Percentiles rank a stretch among this genome's conserved stretches.
phyloP scores from a whole-genome alignment of 1,139 yeast species.

The Meyerozyma smithsonii region DNA sequence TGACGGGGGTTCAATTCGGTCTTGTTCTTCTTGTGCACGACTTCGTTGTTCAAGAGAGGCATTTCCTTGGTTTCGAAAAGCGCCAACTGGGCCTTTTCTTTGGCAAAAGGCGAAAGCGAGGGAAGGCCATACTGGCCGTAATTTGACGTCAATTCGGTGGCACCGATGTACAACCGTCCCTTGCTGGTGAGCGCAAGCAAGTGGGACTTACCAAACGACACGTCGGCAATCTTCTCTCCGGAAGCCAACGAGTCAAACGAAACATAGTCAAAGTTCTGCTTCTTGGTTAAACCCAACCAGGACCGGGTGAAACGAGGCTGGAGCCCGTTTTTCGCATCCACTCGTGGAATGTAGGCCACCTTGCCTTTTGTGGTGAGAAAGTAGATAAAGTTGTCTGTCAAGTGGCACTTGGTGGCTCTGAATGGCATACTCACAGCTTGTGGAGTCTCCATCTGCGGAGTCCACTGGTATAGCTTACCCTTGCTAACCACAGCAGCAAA shows the following conservation, averaged over 20 bases:
- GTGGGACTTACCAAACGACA: constrained; percentile 64
- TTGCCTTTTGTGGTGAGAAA: constrained; percentile 52
- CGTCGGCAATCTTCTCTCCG: constrained; percentile 43
- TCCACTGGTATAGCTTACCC: constrained; percentile 73
- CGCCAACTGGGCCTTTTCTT: constrained; percentile 23
- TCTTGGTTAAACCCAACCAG: constrained; percentile 20
- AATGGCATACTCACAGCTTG: constrained; percentile 30
- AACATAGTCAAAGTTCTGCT: constrained; percentile 11
- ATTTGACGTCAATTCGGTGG: constrained; percentile 46
- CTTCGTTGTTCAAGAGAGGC: constrained; percentile 32
- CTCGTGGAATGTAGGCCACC: constrained; percentile 46
- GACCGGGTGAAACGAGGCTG: constrained; percentile 16
- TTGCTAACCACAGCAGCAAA: constrained; percentile 58
- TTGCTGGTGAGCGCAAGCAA: constrained; percentile 53
- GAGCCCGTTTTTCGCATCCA: constrained; percentile 15
- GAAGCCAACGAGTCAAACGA: constrained; percentile 1
- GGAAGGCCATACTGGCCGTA: constrained; percentile 88
- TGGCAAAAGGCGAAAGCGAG: constrained; percentile 55
- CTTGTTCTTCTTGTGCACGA: constrained; percentile 18
- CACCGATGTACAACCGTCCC: constrained; percentile 63
- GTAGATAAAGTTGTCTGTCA: constrained; percentile 56
- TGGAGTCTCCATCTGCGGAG: constrained; percentile 15
- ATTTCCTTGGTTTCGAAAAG: constrained; percentile 22
- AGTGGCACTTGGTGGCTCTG: constrained; percentile 45
- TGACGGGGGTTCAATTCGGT: constrained; percentile 31